Base-by-base conservation (phyloP, 306 rosid genomes). In the Sesbania bispinosa region DNA sequence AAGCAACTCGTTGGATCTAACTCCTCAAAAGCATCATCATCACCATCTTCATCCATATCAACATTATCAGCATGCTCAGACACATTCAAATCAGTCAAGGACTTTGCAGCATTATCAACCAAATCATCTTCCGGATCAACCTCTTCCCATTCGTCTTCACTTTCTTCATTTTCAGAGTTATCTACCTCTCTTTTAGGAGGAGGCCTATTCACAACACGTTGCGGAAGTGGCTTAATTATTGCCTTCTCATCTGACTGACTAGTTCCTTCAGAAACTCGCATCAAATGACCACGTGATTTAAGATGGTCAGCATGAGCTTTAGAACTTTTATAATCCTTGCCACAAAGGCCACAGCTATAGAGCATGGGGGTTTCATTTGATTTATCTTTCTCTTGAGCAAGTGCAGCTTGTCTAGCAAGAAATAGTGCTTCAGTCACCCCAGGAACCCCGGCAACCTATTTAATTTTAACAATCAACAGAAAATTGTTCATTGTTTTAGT, bases 241-340 rank as follows among this genome's bases (percentile, higher is more conserved):
- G 89, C 88, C 82, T 76, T 87, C 73, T 80, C 90, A 45, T 84
- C 88, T 8, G 82, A 83, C 18, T 46, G 16, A 35, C 82, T 76
- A 4, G 80, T 47, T 79, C 88, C 96, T 41, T 89, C 93, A 67
- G 96, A 83, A 35, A 84, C 88, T 71, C 80, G 77, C 57, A 74
- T 39, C 36, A 86, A 68, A 77, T 94, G 97, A 79, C 81, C 78
- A 14, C 88, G 86, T 2, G 99, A 94, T 32, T 94, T 85, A 16
- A 91, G 96, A 81, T 94, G 99, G 88, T 91, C 85, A 15, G 89
- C 93, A 82, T 89, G 97, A 76, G 93, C 96, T 82, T 91, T 84
- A 0, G 86, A 79, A 60, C 97, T 95, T 62, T 93, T 87, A 71
- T 91, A 95, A 18, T 86, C 91, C 74, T 95, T 95, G 18, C 97